Base-by-base conservation (phyloP, 2,329 filamentous ascomycete genomes). In the Pseudohalonectria lignicola region DNA sequence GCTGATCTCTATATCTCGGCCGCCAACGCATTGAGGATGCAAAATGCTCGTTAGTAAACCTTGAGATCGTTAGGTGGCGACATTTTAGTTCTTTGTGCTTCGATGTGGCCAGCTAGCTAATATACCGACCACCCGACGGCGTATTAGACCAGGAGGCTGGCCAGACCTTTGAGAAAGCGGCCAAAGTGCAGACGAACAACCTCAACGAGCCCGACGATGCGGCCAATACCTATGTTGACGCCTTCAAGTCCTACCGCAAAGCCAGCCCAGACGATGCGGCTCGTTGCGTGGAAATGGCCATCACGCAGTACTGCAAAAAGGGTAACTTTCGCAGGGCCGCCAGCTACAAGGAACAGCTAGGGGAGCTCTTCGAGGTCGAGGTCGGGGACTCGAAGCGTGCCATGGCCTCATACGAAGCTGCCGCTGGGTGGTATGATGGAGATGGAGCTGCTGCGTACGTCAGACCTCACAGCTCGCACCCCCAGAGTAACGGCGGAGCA, bases 161-260 rank as follows among this genome's bases (percentile, higher is more conserved):
- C 17, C 73, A 82, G 53, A 80, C 86, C 11, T 94, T 94, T 48
- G 86, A 94, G 58, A 75, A 80, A 59, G 86, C 86, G 11, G 90
- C 87, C n/a, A 61, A 73, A 31, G 79, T 96, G 42, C 86, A 94
- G 59, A 74, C 67, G 36, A 72, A 79, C 47, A 80, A 88, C 51
- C 74, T 96, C 36, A 93, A 87, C 55, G 88, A 96, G 55, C 85
- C 83, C 31, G 86, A 94, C 56, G 92, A 96, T 56, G 86, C 87
- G 34, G 88, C 90, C 46, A 93, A 94, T 62, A 82, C 82, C 34
- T 67, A 87, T 43, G 76, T 82, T 52, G 88, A 96, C 59, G 92
- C 92, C 37, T 96, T 88, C 74, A 95, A 96, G 68, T 82, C 86
- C 43, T 96, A 95, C 66, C 76, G 82, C 52, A 93, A 87, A 62